Base-by-base conservation (phyloP, 2,329 filamentous ascomycete species). In the Penicillium olsonii region DNA sequence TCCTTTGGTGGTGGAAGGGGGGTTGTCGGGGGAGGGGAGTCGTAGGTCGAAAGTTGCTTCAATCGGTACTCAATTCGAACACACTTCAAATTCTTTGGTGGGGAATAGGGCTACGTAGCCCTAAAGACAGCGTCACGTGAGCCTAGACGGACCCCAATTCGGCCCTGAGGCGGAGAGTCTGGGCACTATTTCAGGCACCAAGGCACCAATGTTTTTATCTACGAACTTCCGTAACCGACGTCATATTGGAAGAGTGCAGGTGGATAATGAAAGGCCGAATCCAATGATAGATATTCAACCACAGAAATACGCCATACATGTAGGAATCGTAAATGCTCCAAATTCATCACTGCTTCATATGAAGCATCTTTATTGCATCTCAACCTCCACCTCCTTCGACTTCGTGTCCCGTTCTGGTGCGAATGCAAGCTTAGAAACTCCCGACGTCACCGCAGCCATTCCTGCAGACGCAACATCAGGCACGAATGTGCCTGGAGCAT, bases 371-470 rank as follows among this genome's bases (percentile, higher is more conserved):
- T 33, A 79, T 59, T 76, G 73, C 77, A 80, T 78, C 60, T 80
- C 78, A 31, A 80, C 71, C 52, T 77, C 76, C 68, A 79, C 68
- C 45, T 69, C 67, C 44, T 57, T 55, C 41, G 55, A 53, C 43
- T 58, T 57, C 29, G 60, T 63, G 26, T 58, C 60, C 14, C 59
- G 56, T 18, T 66, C 66, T 18, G 63, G 62, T 12, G 69, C 62
- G 18, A 79, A 63, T 1, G 71, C 68, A 45, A 80, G 50, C n/a
- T 66, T 73, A 6, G 75, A 73, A 37, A 80, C 67, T 0, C 74
- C 71, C 9, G 75, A 68, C n/a, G 73, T 69, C 26, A 79, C 63
- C 42, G 67, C 67, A n/a, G 73, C 66, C 43, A 76, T 67, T 10
- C 68, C 67, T 31, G 66, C 64, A 24, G 67, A 47, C 37, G 66